Evolutionary conservation across 345 rosid species (phyloP).

Genomic region (Ceriops tagal): DNA sequence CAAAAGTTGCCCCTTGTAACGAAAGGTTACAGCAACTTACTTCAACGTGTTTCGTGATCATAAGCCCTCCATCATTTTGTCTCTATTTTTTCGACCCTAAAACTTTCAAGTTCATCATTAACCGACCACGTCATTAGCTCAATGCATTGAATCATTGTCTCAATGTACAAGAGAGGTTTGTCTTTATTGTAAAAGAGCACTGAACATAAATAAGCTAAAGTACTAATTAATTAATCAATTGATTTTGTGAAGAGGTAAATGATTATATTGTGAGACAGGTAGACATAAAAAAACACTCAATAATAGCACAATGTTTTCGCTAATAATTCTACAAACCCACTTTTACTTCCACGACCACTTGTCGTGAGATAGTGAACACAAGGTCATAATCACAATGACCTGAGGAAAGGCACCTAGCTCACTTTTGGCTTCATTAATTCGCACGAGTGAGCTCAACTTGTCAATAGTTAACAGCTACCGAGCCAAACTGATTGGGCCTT

Average conservation of each 20-base stretch:
- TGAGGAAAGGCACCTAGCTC: not conserved
- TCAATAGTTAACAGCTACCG: too few species aligned
- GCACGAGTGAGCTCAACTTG: too few species aligned
- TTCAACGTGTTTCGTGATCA: not conserved
- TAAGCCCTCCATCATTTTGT: not conserved
- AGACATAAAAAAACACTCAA: slow-evolving; percentile 14
- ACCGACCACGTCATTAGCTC: slow-evolving; percentile 16
- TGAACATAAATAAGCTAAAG: not conserved
- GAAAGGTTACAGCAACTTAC: slow-evolving; percentile 29
- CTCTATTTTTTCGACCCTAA: too few species aligned
- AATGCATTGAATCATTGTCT: slow-evolving; percentile 6
- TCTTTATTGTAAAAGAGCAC: not conserved
- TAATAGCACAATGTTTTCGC: slow-evolving; percentile 1
- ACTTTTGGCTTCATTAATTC: not conserved
- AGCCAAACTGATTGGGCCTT: too few species aligned
- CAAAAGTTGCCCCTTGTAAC: slow-evolving; percentile 30
- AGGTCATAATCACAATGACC: not conserved
- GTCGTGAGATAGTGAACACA: not conserved
- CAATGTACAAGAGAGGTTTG: not conserved
- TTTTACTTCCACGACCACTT: not conserved
- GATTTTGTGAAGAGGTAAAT: not conserved
- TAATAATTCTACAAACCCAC: slow-evolving; percentile 14
- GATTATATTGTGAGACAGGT: slow-evolving; percentile 23
- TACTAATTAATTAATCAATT: too few species aligned
- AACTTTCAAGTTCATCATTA: not conserved